A percentile compares a stretch with the other conserved stretches of the same genome.
phyloP scores from a whole-genome alignment of 148 eudicot genomes.

The Vaccinium macrocarpon region DNA sequence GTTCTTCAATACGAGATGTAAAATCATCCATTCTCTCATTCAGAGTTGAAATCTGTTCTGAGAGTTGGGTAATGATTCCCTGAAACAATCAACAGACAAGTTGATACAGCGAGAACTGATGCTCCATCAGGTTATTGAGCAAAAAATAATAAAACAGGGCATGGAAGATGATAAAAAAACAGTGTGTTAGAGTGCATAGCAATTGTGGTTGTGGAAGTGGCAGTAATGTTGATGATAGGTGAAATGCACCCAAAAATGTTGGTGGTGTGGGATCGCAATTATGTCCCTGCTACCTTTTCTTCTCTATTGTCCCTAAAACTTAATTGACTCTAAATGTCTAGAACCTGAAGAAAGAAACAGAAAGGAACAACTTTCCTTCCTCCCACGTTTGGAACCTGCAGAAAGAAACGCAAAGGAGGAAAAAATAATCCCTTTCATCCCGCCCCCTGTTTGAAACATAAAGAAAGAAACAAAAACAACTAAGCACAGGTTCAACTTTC shows the following conservation, averaged over 20 bases:
- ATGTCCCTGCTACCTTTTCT: neutral
- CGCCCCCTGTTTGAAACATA: neutral
- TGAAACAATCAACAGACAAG: constrained; percentile 28
- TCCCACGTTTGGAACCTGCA: neutral
- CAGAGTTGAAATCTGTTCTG: constrained; percentile 83
- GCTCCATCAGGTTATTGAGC: neutral
- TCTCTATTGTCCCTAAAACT: neutral
- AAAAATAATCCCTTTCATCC: neutral
- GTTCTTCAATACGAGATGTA: constrained; percentile 80
- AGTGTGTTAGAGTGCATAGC: neutral
- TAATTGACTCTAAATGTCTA: neutral
- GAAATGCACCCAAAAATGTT: neutral
- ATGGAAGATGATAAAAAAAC: neutral
- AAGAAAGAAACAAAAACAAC: neutral
- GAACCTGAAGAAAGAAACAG: neutral
- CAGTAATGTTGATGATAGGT: neutral
- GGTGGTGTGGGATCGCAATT: neutral
- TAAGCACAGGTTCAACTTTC: neutral
- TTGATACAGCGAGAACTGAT: neutral
- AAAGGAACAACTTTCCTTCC: neutral
- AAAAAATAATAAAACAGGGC: neutral
- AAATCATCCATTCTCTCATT: constrained; percentile 93
- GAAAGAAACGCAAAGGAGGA: neutral
- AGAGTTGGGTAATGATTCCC: constrained; percentile 76
- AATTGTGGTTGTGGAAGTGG: neutral